Conservation (phyloP, 176 grass and related monocot species). For the Poa pratensis region DNA sequence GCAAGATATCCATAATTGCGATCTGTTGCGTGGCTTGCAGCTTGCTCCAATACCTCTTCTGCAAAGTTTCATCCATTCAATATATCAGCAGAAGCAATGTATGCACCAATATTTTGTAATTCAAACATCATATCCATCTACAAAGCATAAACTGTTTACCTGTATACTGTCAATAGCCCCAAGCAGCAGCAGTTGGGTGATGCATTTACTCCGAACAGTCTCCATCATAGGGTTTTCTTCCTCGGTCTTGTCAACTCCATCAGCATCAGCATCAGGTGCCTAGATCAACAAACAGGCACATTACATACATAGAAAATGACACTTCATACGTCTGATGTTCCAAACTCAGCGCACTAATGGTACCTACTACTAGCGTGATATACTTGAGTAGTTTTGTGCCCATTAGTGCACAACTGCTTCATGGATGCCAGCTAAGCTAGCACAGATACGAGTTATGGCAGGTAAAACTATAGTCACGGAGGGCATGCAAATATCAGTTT, state of each 20-base stretch:
- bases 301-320: conserved; percentile 39
- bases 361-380: conserved; percentile 17
- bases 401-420: not conserved
- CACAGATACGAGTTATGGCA: conserved; percentile 24
- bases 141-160: conserved; percentile 49
- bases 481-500: not conserved
- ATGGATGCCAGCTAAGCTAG: conserved; percentile 20
- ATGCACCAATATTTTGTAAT: conserved; percentile 21
- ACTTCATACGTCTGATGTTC: conserved; percentile 17
- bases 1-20: conserved; percentile 89
- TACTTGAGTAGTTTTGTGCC: not conserved
- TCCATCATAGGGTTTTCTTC: conserved; percentile 90
- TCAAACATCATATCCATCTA: conserved; percentile 19
- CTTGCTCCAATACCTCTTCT: conserved; percentile 93
- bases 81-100: conserved; percentile 35
- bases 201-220: conserved; percentile 94
- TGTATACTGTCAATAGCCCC: conserved; percentile 95
- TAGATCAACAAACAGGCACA: conserved; percentile 49
- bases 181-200: conserved; percentile 91
- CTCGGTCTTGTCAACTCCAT: conserved; percentile 58
- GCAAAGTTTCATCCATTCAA: conserved; percentile 48
- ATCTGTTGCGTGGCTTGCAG: conserved; percentile 75
- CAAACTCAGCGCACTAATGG: not conserved
- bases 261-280: conserved; percentile 64
- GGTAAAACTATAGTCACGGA: conserved; percentile 7